Evolutionary conservation across 805 yeast species (phyloP).

Genomic region (Monosporozyma servazzii): DNA sequence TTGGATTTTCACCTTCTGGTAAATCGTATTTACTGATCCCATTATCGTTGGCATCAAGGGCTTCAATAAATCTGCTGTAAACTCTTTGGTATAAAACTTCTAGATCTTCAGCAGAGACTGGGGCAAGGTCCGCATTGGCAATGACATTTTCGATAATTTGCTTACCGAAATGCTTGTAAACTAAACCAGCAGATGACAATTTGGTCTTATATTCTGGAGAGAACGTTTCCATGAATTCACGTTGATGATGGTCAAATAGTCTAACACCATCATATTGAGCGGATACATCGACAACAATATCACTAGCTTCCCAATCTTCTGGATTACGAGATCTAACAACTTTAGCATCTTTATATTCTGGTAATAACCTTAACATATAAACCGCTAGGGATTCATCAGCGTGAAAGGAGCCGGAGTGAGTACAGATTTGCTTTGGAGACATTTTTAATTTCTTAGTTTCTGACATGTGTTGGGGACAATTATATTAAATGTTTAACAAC

Average conservation of each 20-base stretch:
- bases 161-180: constrained; percentile 78
- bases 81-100: constrained; percentile 63
- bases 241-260: constrained; percentile 92
- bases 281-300: constrained; percentile 90
- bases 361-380: constrained; percentile 65
- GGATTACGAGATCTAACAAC: constrained; percentile 81
- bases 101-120: constrained; percentile 32
- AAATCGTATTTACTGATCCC: constrained; percentile 68
- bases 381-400: constrained; percentile 97
- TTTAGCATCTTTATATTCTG: constrained; percentile 55
- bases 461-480: constrained; percentile 9
- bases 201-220: constrained; percentile 57
- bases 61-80: constrained; percentile 82
- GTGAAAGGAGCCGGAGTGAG: constrained; percentile 90
- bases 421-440: constrained; percentile 51
- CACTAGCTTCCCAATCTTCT: constrained; percentile 72
- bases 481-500: constrained; percentile 12
- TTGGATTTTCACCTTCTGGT: constrained; percentile 38
- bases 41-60: constrained; percentile 92
- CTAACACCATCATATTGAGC: constrained; percentile 72
- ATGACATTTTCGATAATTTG: constrained; percentile 48
- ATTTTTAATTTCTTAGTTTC: neutral
- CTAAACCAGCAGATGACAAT: constrained; percentile 86
- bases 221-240: constrained; percentile 77
- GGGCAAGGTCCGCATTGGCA: constrained; percentile 25